Percentiles rank a stretch among this genome's conserved stretches.
These are phyloP conservation scores for Rhodotorula toruloides DNA, from an alignment of 768 basidiomycete species.

Conservation along the genomic window DNA sequence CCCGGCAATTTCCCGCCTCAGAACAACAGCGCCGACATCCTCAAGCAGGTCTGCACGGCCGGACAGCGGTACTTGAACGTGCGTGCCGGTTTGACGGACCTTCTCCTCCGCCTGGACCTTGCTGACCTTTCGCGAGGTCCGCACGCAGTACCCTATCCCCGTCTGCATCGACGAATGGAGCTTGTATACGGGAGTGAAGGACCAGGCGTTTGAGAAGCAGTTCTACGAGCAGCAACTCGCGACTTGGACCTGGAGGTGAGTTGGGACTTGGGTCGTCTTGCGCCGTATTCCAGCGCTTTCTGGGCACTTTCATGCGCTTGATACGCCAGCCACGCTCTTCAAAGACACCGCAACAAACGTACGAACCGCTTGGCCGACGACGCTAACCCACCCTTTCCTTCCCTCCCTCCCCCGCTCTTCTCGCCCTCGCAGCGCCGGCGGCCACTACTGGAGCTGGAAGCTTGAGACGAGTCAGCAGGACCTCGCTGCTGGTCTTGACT, in stretches of 20 bases:
- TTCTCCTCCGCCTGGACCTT: no score
- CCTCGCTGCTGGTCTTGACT: constrained; percentile 29
- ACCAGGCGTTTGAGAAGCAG: constrained; percentile 34
- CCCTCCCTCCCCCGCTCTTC: not conserved
- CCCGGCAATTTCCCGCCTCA: constrained; percentile 40
- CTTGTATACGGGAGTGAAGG: constrained; percentile 40
- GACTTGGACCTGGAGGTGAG: constrained; percentile 41
- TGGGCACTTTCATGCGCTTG: no score
- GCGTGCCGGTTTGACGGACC: not conserved
- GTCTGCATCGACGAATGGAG: constrained; percentile 41
- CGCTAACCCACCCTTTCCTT: not conserved
- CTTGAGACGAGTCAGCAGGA: constrained; percentile 15
- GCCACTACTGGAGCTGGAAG: constrained; percentile 30
- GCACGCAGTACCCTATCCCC: constrained; percentile 39
- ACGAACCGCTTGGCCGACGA: no score
- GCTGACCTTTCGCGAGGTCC: no score
- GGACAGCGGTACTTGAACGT: not conserved
- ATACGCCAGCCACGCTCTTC: no score
- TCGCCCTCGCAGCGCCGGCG: no score
- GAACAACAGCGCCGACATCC: constrained; percentile 29
- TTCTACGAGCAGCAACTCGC: constrained; percentile 41
- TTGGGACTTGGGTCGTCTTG: constrained; percentile 9
- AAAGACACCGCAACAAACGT: no score
- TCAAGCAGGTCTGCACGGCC: constrained; percentile 40
- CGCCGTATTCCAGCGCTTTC: not conserved